A percentile compares a stretch with the other conserved stretches of the same genome.
Conservation (phyloP, 2,329 filamentous ascomycete species). For the Verticillium isaacii region DNA sequence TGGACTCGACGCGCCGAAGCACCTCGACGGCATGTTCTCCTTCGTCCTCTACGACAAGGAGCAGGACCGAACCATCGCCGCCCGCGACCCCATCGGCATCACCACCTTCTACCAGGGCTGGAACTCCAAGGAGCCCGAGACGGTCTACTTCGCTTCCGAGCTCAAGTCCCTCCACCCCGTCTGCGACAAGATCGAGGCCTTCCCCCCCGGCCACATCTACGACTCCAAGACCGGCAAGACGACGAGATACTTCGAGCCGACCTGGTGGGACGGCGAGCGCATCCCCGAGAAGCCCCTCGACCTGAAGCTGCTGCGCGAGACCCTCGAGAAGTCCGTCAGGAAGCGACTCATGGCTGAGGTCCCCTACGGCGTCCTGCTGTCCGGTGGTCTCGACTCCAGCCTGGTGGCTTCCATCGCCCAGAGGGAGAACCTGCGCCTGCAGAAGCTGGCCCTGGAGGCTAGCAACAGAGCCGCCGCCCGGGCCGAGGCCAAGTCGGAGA, state of each 20-base stretch:
- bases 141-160: conserved; percentile 96
- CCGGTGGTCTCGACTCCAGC: conserved; percentile 92
- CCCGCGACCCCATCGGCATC: conserved; percentile 93
- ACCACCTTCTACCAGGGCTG: conserved; percentile 97
- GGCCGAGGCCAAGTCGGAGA: conserved; percentile 38
- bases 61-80: conserved; percentile 86
- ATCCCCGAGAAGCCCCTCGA: conserved; percentile 79
- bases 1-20: conserved; percentile 85
- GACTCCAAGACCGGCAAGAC: conserved; percentile 86
- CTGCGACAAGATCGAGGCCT: conserved; percentile 90
- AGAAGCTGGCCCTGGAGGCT: conserved; percentile 54
- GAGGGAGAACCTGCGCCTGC: conserved; percentile 78
- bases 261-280: conserved; percentile 81
- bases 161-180: conserved; percentile 89
- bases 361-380: conserved; percentile 92
- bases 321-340: conserved; percentile 84
- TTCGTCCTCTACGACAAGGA: conserved; percentile 97
- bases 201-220: conserved; percentile 93
- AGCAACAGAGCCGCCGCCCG: conserved; percentile 37
- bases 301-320: conserved; percentile 73
- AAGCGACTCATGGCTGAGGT: conserved; percentile 99
- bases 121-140: conserved; percentile 73
- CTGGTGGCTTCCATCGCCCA: conserved; percentile 93
- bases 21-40: conserved; percentile 99
- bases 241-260: conserved; percentile 85